Conservation (phyloP, 169 alveolate species). For the Eimeria tenella region DNA sequence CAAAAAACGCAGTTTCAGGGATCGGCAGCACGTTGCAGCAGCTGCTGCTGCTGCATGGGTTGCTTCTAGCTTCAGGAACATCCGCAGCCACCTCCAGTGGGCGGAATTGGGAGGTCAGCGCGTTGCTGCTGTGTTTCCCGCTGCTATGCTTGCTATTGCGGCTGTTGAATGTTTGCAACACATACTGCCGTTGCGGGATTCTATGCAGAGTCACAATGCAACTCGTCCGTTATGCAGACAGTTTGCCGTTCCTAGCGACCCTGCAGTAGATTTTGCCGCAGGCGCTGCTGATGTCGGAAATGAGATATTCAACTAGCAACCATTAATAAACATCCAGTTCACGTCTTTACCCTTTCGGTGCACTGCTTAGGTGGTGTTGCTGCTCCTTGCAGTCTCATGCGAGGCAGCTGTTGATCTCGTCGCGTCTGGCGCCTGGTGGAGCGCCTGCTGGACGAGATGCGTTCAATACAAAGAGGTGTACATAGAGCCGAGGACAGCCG, state of each 20-base stretch:
- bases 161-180: not conserved
- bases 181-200: not conserved
- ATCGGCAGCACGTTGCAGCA: slow-evolving; percentile 61
- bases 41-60: slow-evolving; percentile 38
- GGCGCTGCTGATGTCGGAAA: not conserved
- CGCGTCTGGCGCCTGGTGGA: not conserved
- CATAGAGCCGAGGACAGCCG: not conserved
- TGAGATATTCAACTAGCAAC: not conserved
- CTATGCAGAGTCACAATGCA: not conserved
- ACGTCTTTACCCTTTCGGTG: not conserved
- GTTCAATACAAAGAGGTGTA: not conserved
- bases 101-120: not conserved
- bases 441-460: not conserved
- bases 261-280: slow-evolving; percentile 15
- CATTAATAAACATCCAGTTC: not conserved
- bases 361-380: not conserved
- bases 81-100: slow-evolving; percentile 41
- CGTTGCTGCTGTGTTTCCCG: not conserved
- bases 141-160: not conserved
- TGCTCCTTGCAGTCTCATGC: not conserved
- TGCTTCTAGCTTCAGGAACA: slow-evolving; percentile 10
- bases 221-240: not conserved
- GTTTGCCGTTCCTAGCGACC: slow-evolving; percentile 17
- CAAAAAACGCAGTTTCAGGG: not conserved
- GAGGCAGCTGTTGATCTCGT: slow-evolving; percentile 1